A percentile compares a stretch with the other conserved stretches of the same genome.
phyloP scores from a whole-genome alignment of 164 flowering plant species.

The Hamamelis virginiana region DNA sequence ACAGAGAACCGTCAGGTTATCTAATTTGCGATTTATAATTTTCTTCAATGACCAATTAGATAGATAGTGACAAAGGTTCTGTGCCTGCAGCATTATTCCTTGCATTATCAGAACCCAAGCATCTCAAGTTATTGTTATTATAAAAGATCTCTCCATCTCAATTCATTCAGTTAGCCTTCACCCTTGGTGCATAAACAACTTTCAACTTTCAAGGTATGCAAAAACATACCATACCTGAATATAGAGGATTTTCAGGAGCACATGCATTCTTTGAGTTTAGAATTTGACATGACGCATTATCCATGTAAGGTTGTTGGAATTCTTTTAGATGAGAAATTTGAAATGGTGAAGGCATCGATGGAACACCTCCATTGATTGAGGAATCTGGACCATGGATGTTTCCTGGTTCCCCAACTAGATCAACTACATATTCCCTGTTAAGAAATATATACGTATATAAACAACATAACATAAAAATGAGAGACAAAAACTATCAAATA shows the following conservation, averaged over 20 bases:
- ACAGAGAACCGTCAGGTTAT: no score
- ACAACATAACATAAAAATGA: background rate
- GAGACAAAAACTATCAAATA: background rate
- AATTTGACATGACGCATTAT: constrained; percentile 28
- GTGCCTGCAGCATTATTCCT: background rate
- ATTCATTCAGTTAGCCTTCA: background rate
- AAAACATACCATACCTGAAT: constrained; percentile 40
- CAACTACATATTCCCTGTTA: constrained; percentile 92
- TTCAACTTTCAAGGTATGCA: constrained; percentile 6
- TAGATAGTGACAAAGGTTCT: no score
- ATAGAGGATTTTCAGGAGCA: constrained; percentile 31
- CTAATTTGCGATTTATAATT: no score
- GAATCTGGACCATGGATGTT: constrained; percentile 83
- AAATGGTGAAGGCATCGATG: constrained; percentile 74
- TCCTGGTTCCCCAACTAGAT: constrained; percentile 93
- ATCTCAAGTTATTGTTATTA: no score
- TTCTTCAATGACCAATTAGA: background rate
- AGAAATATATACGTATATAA: constrained; percentile 9
- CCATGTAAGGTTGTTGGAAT: constrained; percentile 41
- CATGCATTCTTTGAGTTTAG: constrained; percentile 24
- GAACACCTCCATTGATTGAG: constrained; percentile 63
- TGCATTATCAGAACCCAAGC: no score
- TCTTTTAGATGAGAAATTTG: constrained; percentile 59
- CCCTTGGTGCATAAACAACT: background rate
- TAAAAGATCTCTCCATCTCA: background rate